Conservation (phyloP, 495 filamentous ascomycete genomes). For the Cercophora newfieldiana region DNA sequence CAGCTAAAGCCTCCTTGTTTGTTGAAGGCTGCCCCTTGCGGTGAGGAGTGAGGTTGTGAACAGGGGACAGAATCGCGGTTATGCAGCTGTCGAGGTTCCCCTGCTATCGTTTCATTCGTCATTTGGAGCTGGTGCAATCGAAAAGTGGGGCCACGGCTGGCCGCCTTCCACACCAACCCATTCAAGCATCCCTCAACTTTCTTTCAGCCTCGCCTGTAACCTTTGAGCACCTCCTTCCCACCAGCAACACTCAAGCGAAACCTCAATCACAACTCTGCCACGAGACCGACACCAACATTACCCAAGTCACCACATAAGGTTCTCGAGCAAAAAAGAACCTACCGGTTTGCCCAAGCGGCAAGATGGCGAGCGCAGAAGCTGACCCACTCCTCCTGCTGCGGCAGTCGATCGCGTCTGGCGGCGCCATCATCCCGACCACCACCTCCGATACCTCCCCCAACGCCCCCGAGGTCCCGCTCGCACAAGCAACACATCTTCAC, state of each 20-base stretch:
- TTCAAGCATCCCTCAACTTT: constrained; percentile 4
- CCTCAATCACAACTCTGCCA: neutral
- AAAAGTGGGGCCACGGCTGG: constrained; percentile 8
- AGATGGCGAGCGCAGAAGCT: constrained; percentile 44
- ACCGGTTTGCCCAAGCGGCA: constrained; percentile 1
- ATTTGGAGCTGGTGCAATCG: neutral
- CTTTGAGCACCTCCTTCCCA: neutral
- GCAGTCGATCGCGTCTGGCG: constrained; percentile 68
- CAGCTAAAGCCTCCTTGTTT: no score
- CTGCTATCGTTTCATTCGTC: neutral
- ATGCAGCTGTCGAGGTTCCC: neutral
- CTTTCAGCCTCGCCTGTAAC: constrained; percentile 13
- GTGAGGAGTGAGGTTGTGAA: neutral
- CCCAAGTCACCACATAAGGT: neutral
- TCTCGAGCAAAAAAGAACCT: neutral
- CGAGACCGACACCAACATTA: neutral
- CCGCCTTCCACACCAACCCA: neutral
- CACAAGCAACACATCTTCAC: constrained; percentile 76
- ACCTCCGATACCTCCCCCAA: constrained; percentile 52
- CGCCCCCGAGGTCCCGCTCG: constrained; percentile 52
- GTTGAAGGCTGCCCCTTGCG: no score
- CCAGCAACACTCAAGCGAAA: neutral
- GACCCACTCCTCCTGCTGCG: constrained; percentile 81
- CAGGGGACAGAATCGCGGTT: neutral
- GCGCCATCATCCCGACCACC: constrained; percentile 64